phyloP scores from a whole-genome alignment of 2,329 filamentous ascomycete species.

The Talaromyces sp. region DNA sequence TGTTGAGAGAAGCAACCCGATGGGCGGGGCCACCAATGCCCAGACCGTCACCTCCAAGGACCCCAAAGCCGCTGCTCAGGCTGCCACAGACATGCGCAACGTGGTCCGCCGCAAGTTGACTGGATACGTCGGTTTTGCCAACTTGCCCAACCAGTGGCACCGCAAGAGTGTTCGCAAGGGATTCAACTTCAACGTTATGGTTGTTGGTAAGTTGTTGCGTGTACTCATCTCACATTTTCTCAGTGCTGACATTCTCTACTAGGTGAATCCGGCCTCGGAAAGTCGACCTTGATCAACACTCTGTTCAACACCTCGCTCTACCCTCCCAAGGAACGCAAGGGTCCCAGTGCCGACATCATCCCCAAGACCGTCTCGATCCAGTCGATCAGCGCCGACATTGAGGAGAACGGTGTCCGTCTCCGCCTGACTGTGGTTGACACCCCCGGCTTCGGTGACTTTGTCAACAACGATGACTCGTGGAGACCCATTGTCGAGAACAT shows the following conservation, averaged over 20 bases:
- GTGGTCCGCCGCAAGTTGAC: constrained; percentile 98
- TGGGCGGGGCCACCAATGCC: constrained; percentile 46
- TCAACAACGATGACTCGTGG: constrained; percentile 99
- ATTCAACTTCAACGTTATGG: constrained; percentile 99
- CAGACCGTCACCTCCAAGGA: constrained; percentile 62
- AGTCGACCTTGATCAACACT: constrained; percentile 98
- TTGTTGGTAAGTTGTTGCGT: constrained; percentile 71
- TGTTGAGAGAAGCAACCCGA: constrained; percentile 54
- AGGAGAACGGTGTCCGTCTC: constrained; percentile 95
- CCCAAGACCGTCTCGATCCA: constrained; percentile 96
- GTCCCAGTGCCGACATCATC: constrained; percentile 93
- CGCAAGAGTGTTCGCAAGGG: constrained; percentile 99
- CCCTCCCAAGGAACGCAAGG: constrained; percentile 97
- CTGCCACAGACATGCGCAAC: constrained; percentile 72
- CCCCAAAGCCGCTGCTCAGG: constrained; percentile 51
- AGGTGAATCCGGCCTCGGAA: constrained; percentile 99
- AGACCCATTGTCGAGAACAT: constrained; percentile 99
- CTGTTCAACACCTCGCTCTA: constrained; percentile 99
- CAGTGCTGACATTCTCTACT: constrained; percentile 31
- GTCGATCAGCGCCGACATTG: constrained; percentile 92
- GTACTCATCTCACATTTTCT: neutral
- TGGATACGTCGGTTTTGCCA: constrained; percentile 97
- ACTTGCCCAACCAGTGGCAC: constrained; percentile 99
- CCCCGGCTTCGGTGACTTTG: constrained; percentile 96
- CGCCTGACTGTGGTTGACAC: constrained; percentile 96